These are phyloP conservation scores for Beauveria asiatica DNA, from an alignment of 2,329 filamentous ascomycete genomes.

Conservation along the genomic window DNA sequence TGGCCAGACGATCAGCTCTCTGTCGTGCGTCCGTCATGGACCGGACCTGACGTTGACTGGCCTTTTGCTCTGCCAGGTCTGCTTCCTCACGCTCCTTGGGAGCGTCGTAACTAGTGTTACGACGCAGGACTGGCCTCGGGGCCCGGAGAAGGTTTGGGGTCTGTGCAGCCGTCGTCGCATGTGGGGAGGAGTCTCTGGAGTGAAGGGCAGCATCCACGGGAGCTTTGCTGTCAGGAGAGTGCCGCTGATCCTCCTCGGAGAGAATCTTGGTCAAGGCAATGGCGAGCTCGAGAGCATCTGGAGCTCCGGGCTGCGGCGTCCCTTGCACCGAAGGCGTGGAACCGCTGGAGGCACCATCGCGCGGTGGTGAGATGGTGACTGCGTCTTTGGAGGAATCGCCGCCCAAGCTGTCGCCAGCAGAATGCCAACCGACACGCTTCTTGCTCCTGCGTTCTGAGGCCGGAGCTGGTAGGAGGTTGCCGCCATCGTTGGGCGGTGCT, in stretches of 20 bases:
- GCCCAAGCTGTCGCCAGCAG: constrained; percentile 20
- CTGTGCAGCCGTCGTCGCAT: background rate
- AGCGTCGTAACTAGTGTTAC: constrained; percentile 35
- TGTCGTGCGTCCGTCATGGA: constrained; percentile 33
- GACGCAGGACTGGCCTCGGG: constrained; percentile 27
- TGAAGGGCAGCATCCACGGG: background rate
- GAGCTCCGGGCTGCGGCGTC: constrained; percentile 24
- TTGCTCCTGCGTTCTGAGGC: constrained; percentile 28
- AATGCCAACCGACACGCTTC: constrained; percentile 32
- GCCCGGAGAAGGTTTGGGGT: constrained; percentile 5
- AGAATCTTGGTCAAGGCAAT: constrained; percentile 31
- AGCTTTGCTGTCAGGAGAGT: background rate
- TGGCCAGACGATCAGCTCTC: constrained; percentile 30
- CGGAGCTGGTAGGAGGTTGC: constrained; percentile 11
- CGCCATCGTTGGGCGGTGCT: background rate
- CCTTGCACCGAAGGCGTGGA: constrained; percentile 20
- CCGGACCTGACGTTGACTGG: constrained; percentile 29
- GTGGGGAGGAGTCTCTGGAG: constrained; percentile 1
- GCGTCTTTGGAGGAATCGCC: constrained; percentile 13
- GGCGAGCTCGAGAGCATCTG: constrained; percentile 30
- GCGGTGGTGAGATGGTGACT: constrained; percentile 3
- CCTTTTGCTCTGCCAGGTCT: constrained; percentile 29
- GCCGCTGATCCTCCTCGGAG: constrained; percentile 21
- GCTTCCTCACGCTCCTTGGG: constrained; percentile 32
- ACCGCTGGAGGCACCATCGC: constrained; percentile 8